phyloP scores from a whole-genome alignment of 1,284 basidiomycete genomes.

The Malassezia globosa region DNA sequence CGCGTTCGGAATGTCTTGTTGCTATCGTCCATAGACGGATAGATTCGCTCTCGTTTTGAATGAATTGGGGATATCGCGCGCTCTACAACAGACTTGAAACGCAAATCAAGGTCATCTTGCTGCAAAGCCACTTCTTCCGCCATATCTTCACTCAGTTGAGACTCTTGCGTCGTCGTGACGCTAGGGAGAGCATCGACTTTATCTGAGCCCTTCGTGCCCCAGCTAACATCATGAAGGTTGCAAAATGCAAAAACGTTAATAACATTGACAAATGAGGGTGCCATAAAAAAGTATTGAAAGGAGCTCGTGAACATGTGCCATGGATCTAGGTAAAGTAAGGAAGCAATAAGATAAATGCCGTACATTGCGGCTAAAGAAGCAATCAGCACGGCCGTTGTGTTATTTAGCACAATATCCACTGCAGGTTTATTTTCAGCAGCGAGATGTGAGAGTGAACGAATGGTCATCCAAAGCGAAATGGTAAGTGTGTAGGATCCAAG shows the following conservation, averaged over 20 bases:
- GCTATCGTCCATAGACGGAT: slow-evolving; percentile 59
- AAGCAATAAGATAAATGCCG: slow-evolving; percentile 56
- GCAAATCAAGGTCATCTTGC: slow-evolving; percentile 80
- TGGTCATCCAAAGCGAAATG: slow-evolving; percentile 43
- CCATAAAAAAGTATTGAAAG: slow-evolving; percentile 71
- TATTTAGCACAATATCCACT: slow-evolving; percentile 26
- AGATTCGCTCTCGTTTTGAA: slow-evolving; percentile 60
- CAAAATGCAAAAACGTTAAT: slow-evolving; percentile 95
- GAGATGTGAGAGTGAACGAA: slow-evolving; percentile 22
- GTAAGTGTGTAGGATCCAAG: slow-evolving; percentile 40
- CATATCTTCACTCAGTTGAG: not conserved
- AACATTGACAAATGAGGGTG: slow-evolving; percentile 83
- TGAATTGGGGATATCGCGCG: slow-evolving; percentile 76
- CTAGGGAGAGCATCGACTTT: slow-evolving; percentile 88
- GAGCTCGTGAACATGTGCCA: slow-evolving; percentile 99
- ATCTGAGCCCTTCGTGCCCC: slow-evolving; percentile 94
- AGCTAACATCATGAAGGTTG: slow-evolving; percentile 54
- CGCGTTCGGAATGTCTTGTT: slow-evolving; percentile 48
- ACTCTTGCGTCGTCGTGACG: slow-evolving; percentile 60
- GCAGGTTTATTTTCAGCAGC: slow-evolving; percentile 10
- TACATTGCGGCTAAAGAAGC: slow-evolving; percentile 43
- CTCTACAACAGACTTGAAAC: slow-evolving; percentile 83
- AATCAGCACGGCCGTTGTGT: slow-evolving; percentile 38
- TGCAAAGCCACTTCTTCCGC: slow-evolving; percentile 53
- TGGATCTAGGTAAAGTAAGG: slow-evolving; percentile 86